Evolutionary conservation across 306 rosid species (phyloP).

Genomic region (Vigna unguiculata): DNA sequence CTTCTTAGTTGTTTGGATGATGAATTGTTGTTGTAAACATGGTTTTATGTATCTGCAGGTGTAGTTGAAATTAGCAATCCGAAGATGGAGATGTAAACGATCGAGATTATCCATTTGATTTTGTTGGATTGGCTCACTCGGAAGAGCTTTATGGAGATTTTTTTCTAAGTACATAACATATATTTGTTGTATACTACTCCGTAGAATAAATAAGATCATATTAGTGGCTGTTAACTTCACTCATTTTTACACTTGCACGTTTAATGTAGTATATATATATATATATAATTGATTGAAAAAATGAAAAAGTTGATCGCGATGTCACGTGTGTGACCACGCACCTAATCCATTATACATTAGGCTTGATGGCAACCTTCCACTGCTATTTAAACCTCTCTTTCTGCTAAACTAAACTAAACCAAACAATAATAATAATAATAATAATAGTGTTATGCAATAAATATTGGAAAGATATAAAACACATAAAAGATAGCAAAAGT

Average conservation of each 20-base stretch:
- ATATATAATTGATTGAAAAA: background rate
- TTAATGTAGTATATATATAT: background rate
- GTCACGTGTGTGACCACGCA: background rate
- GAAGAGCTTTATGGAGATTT: constrained; percentile 48
- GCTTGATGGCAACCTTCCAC: constrained; percentile 7
- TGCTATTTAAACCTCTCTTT: background rate
- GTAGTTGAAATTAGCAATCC: constrained; percentile 65
- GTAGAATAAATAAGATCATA: constrained; percentile 61
- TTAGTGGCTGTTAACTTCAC: constrained; percentile 47
- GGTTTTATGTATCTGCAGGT: constrained; percentile 63
- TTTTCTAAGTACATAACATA: constrained; percentile 68
- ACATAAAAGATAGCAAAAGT: no score
- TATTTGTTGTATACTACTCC: constrained; percentile 64
- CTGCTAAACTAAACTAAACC: background rate
- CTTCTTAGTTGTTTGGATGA: no score
- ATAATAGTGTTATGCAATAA: no score
- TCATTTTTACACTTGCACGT: constrained; percentile 19
- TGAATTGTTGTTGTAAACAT: constrained; percentile 45
- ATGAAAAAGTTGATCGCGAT: constrained; percentile 3
- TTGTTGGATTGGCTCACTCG: constrained; percentile 55
- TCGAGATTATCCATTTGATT: constrained; percentile 43
- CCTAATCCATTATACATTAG: constrained; percentile 22
- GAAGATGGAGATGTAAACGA: constrained; percentile 80
- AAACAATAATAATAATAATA: background rate
- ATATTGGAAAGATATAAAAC: no score